These are phyloP conservation scores for Rhizopogon sp. DNA, from an alignment of 768 basidiomycete species.

Conservation along the genomic window DNA sequence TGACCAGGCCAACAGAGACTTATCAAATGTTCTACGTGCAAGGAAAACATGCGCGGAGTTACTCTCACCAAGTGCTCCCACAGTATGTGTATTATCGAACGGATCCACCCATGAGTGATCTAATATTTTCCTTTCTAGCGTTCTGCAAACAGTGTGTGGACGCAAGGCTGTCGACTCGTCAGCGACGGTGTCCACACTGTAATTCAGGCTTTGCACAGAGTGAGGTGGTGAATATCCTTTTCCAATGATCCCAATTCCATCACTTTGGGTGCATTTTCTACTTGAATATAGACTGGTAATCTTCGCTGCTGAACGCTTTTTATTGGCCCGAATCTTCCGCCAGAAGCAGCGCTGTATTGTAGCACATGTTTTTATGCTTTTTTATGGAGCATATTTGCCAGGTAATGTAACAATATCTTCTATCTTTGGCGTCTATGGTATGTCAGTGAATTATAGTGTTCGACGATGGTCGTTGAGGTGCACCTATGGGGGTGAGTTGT, in stretches of 20 bases:
- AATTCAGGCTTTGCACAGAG: slow-evolving; percentile 74
- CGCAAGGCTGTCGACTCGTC: slow-evolving; percentile 80
- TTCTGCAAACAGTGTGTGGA: slow-evolving; percentile 87
- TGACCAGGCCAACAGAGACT: slow-evolving; percentile 47
- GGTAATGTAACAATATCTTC: slow-evolving; percentile 1
- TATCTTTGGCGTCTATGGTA: not conserved
- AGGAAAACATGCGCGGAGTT: slow-evolving; percentile 67
- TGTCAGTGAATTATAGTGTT: not conserved
- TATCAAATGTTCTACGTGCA: slow-evolving; percentile 87
- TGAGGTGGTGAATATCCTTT: slow-evolving; percentile 69
- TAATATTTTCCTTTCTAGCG: slow-evolving; percentile 38
- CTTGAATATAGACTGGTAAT: not conserved
- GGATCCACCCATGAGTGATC: no score
- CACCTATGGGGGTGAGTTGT: not conserved
- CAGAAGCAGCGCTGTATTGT: not conserved
- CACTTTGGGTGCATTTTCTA: not conserved
- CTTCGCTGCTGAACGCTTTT: not conserved
- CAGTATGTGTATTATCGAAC: slow-evolving; percentile 47
- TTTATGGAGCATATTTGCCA: not conserved
- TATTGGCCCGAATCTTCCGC: not conserved
- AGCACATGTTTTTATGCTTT: slow-evolving; percentile 1
- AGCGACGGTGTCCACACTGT: slow-evolving; percentile 93
- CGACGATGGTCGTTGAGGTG: not conserved
- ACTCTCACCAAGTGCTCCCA: slow-evolving; percentile 90
- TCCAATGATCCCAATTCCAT: slow-evolving; percentile 35